Conservation (phyloP, 345 rosid species). For the Pugionium cornutum region DNA sequence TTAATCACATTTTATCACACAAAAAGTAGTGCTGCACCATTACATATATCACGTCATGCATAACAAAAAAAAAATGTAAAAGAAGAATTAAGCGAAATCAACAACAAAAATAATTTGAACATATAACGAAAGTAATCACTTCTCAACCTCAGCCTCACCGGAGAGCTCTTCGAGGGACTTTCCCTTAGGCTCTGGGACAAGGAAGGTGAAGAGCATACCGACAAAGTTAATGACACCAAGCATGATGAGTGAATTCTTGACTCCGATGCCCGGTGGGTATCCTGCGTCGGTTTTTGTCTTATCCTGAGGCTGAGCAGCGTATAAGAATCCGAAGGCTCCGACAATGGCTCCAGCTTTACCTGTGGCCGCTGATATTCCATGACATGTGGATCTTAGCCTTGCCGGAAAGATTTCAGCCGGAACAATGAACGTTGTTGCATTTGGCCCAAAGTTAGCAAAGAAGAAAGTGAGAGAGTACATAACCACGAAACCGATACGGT, state of each 20-base stretch:
- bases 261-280: constrained; percentile 61
- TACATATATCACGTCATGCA: constrained; percentile 19
- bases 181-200: too few species aligned
- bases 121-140: too few species aligned
- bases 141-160: too few species aligned
- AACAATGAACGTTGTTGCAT: constrained; percentile 66
- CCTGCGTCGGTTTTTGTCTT: constrained; percentile 45
- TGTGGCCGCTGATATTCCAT: constrained; percentile 67
- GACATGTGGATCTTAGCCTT: constrained; percentile 68
- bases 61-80: background rate
- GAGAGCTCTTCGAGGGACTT: too few species aligned
- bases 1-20: constrained; percentile 25
- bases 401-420: constrained; percentile 76
- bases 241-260: constrained; percentile 51
- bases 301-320: constrained; percentile 47
- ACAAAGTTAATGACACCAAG: constrained; percentile 52
- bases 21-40: constrained; percentile 8
- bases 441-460: constrained; percentile 76
- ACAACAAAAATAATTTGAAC: background rate
- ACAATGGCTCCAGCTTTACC: constrained; percentile 72
- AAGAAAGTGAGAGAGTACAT: constrained; percentile 69
- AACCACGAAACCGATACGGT: constrained; percentile 56
- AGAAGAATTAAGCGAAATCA: background rate
- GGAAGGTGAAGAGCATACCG: constrained; percentile 50
- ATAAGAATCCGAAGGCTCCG: constrained; percentile 69